Conservation (phyloP, 805 yeast species). For the Zygosaccharomyces rouxii region DNA sequence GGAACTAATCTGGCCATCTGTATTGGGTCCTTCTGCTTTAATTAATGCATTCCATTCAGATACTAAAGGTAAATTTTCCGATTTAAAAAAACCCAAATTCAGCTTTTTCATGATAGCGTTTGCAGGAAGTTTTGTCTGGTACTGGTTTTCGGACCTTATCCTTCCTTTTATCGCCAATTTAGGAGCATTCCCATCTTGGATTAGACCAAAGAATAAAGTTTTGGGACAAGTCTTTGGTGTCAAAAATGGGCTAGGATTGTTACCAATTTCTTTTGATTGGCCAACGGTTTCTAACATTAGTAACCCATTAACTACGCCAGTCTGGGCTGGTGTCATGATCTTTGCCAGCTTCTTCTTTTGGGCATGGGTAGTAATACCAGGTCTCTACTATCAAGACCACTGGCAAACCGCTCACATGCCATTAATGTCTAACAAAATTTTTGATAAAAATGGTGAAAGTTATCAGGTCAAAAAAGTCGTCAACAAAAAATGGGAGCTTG, state of each 20-base stretch:
- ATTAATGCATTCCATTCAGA: constrained; percentile 19
- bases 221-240: constrained; percentile 49
- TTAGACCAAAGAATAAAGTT: constrained; percentile 38
- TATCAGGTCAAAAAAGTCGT: constrained; percentile 52
- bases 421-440: constrained; percentile 46
- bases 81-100: constrained; percentile 56
- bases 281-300: constrained; percentile 40
- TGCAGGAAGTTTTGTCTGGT: constrained; percentile 43
- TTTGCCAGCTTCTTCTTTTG: constrained; percentile 45
- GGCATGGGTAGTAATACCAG: constrained; percentile 54
- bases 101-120: constrained; percentile 45
- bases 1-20: constrained; percentile 65
- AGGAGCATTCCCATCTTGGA: constrained; percentile 32
- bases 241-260: constrained; percentile 54
- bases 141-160: constrained; percentile 58
- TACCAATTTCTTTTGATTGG: constrained; percentile 71
- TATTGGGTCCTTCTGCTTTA: constrained; percentile 46
- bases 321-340: constrained; percentile 42
- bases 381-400: constrained; percentile 48
- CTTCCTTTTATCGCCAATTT: constrained; percentile 55
- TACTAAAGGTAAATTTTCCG: constrained; percentile 39
- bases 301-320: constrained; percentile 65
- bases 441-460: constrained; percentile 46
- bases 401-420: constrained; percentile 63
- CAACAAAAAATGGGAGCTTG: constrained; percentile 40